phyloP scores from a whole-genome alignment of 805 yeast species.

The Monosporozyma servazzii region DNA sequence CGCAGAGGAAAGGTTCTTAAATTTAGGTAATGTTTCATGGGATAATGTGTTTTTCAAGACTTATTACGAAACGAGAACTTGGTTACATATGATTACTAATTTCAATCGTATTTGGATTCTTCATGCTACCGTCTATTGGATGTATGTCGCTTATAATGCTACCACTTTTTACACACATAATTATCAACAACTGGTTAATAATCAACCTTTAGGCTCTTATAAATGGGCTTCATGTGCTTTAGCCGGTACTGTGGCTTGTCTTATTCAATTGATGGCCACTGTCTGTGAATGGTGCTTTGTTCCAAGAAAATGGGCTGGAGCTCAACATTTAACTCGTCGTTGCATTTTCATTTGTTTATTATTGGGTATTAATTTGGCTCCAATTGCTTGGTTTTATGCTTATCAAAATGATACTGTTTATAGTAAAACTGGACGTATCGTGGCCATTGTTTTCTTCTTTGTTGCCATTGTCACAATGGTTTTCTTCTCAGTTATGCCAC shows the following conservation, averaged over 20 bases:
- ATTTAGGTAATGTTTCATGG: slow-evolving; percentile 92
- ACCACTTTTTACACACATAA: slow-evolving; percentile 84
- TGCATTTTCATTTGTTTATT: slow-evolving; percentile 62
- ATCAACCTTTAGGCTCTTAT: slow-evolving; percentile 82
- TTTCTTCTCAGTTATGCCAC: slow-evolving; percentile 90
- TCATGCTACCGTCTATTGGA: slow-evolving; percentile 86
- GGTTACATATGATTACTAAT: slow-evolving; percentile 92
- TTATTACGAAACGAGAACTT: slow-evolving; percentile 88
- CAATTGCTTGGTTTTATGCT: slow-evolving; percentile 76
- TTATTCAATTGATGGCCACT: slow-evolving; percentile 80
- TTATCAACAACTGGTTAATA: slow-evolving; percentile 73
- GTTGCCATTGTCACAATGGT: slow-evolving; percentile 75
- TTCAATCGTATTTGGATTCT: slow-evolving; percentile 98
- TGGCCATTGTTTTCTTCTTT: slow-evolving; percentile 81
- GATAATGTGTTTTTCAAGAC: slow-evolving; percentile 87
- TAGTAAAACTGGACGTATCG: slow-evolving; percentile 65
- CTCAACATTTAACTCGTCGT: slow-evolving; percentile 90
- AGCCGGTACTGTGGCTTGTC: slow-evolving; percentile 82
- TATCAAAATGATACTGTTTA: slow-evolving; percentile 60
- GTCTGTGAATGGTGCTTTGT: slow-evolving; percentile 90
- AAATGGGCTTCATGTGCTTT: slow-evolving; percentile 89
- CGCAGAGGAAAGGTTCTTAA: slow-evolving; percentile 76
- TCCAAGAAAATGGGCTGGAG: slow-evolving; percentile 98
- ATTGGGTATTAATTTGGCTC: slow-evolving; percentile 67
- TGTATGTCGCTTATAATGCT: slow-evolving; percentile 87